Evolutionary conservation across 2,329 filamentous ascomycete species (phyloP), one percentile per base, ranked within the genome.

Genomic region (Aspergillus ochraceus): DNA sequence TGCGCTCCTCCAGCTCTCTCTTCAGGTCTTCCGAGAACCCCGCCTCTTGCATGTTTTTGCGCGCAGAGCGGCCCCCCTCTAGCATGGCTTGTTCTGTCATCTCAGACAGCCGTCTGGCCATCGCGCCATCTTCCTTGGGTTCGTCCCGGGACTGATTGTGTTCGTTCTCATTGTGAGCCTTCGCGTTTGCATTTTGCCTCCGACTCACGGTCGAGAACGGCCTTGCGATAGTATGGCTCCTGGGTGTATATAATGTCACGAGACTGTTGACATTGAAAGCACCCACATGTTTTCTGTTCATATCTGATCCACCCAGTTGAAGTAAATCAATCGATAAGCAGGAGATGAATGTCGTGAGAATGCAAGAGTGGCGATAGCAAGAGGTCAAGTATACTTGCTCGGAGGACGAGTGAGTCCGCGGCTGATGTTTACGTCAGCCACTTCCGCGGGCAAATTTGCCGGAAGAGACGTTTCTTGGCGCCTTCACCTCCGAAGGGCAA

Each of bases 1-100:
- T 83, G 59, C 84, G 81, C 64, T 86, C 84, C 72, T 87, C 84
- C 11, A 88, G 74, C 67, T 83, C 74, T 57, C 74, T 76, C 71
- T 84, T 86, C 64, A 88, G 71, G 5, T 87, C 84, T 54, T 86
- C 83, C 60, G 83, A 86, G 74, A 89, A 88, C 52, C 84, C 85
- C 29, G 83, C 84, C 63, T 87, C 83, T 66, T 83, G 77, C n/a
- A 88, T 78, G 52, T 83, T 83, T 66, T 82, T 86, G 51, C 75
- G 78, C 32, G 84, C 82, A 57, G 82, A 80, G 59, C 81, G 80
- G 29, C 84, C 83, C 32, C 84, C 84, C 54, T 80, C 79, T 50
- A 84, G 78, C 29, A 88, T 74, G 17, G 79, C 79, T 62, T 87
- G 81, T 63, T 88, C 85, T 49, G 83, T 86, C 84, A 89, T 84